Evolutionary conservation across 441 rosid genomes (phyloP).

Genomic region (Jatropha multifida): DNA sequence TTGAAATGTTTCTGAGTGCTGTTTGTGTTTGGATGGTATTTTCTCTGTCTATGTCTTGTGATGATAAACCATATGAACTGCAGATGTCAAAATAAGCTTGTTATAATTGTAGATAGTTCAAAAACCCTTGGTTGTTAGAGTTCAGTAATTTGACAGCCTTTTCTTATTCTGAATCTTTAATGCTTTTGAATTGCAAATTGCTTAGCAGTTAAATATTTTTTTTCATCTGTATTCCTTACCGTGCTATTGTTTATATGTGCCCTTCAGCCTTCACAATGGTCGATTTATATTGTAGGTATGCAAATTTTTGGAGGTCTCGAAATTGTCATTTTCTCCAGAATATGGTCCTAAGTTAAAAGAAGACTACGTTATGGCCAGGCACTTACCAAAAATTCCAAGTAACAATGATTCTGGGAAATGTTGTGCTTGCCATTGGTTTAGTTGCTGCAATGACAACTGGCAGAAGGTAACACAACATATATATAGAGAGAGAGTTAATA

Average conservation of each 20-base stretch:
- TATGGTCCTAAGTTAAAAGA: constrained; percentile 99
- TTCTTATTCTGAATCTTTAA: not conserved
- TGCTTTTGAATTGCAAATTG: not conserved
- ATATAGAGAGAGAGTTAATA: not conserved
- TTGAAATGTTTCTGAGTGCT: not conserved
- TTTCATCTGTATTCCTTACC: not conserved
- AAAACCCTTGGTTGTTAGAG: not conserved
- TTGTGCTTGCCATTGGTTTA: constrained; percentile 72
- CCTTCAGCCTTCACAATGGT: constrained; percentile 21
- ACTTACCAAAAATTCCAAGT: constrained; percentile 71
- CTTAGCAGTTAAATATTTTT: not conserved
- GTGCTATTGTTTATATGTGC: constrained; percentile 21
- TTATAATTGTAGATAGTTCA: not conserved
- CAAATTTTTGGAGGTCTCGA: constrained; percentile 98
- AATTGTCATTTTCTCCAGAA: constrained; percentile 89
- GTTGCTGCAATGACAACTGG: constrained; percentile 98
- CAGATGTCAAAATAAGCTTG: not conserved
- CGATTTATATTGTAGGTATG: constrained; percentile 68
- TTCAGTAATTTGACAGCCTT: not conserved
- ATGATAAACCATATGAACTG: constrained; percentile 7
- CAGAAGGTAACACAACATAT: constrained; percentile 69
- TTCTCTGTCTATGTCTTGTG: not conserved
- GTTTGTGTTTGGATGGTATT: not conserved
- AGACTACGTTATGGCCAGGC: constrained; percentile 91
- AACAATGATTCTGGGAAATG: constrained; percentile 66